Evolutionary conservation across 2,329 filamentous ascomycete species (phyloP).

Genomic region (Colletotrichum sp.): DNA sequence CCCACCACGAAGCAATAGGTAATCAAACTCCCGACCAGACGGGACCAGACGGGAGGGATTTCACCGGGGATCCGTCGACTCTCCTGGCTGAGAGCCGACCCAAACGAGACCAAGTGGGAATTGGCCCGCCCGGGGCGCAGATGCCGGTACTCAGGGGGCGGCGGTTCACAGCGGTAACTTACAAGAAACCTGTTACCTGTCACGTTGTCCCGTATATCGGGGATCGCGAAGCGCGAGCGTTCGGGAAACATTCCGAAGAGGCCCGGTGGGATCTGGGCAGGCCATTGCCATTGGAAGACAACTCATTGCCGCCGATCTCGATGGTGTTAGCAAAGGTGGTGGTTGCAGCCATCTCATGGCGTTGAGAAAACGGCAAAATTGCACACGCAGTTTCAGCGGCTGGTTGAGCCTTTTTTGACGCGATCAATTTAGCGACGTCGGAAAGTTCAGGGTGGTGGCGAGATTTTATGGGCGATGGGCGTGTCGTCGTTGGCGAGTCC

Average conservation of each 20-base stretch:
- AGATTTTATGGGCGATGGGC: background rate
- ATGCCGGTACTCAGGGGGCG: constrained; percentile 14
- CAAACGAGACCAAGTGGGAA: constrained; percentile 13
- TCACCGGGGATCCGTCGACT: background rate
- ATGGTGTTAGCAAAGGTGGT: background rate
- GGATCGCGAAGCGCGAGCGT: background rate
- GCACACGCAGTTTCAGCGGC: background rate
- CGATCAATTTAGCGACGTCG: constrained; percentile 15
- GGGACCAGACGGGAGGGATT: background rate
- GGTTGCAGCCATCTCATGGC: background rate
- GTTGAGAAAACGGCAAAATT: background rate
- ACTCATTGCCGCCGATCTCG: background rate
- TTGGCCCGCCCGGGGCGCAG: constrained; percentile 16
- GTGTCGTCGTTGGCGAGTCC: background rate
- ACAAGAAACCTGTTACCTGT: constrained; percentile 10
- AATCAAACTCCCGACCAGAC: constrained; percentile 15
- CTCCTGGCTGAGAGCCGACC: background rate
- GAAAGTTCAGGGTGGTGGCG: constrained; percentile 16
- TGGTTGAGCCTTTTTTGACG: background rate
- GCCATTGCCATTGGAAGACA: background rate
- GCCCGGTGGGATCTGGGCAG: background rate
- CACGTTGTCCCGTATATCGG: background rate
- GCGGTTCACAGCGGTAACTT: constrained; percentile 10
- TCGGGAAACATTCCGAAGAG: constrained; percentile 11
- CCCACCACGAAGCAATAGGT: background rate